phyloP scores from a whole-genome alignment of 768 basidiomycete species.

The Panaeolus papilionaceus region DNA sequence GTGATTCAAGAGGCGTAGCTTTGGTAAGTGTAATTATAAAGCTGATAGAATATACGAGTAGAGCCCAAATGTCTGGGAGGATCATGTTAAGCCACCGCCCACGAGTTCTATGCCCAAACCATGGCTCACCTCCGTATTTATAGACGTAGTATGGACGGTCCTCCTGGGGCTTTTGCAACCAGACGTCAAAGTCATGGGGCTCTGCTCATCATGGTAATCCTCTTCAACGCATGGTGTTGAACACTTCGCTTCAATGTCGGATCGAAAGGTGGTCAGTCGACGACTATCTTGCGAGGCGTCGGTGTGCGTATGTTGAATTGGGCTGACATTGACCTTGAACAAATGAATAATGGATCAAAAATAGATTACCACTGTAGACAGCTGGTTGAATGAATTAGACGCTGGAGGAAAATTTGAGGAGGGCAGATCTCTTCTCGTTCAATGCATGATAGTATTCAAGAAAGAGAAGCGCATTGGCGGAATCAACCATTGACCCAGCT shows the following conservation, averaged over 20 bases:
- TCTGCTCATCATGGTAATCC: not conserved
- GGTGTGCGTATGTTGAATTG: not conserved
- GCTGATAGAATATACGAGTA: not conserved
- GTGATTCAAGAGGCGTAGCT: not conserved
- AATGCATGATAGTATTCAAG: too few species aligned
- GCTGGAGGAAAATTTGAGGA: too few species aligned
- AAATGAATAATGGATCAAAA: too few species aligned
- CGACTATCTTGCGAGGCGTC: not conserved
- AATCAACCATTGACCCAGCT: too few species aligned
- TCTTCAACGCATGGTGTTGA: not conserved
- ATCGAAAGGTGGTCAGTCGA: not conserved
- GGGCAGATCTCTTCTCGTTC: too few species aligned
- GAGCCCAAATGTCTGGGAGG: not conserved
- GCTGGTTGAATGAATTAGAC: not conserved
- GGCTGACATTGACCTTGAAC: too few species aligned
- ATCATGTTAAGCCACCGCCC: not conserved
- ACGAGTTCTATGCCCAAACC: not conserved
- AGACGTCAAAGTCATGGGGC: not conserved
- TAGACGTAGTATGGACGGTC: not conserved
- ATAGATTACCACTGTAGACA: too few species aligned
- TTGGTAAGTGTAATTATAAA: not conserved
- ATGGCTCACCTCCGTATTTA: not conserved
- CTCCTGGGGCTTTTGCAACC: not conserved
- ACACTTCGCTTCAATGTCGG: not conserved
- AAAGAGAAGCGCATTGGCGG: too few species aligned